A percentile compares a stretch with the other conserved stretches of the same genome.
Conservation (phyloP, 805 yeast genomes). For the Lachancea nothofagi region DNA sequence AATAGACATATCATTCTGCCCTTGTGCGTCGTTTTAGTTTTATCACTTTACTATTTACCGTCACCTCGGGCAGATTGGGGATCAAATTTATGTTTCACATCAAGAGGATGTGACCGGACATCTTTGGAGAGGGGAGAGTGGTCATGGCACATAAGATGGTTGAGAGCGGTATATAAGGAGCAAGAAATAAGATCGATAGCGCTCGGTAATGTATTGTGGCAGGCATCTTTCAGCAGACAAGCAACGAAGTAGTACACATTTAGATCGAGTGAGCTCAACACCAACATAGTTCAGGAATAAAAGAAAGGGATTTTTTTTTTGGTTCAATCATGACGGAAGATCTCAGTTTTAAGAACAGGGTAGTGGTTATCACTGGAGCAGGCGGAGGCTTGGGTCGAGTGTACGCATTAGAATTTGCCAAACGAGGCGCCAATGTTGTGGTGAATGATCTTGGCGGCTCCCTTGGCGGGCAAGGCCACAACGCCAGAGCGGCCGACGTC, state of each 20-base stretch:
- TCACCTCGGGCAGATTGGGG: neutral
- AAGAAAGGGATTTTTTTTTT: too few relatives aligned
- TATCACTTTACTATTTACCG: neutral
- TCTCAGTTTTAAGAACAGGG: constrained; percentile 61
- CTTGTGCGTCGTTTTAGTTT: neutral
- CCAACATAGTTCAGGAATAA: neutral
- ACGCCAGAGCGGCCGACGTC: constrained; percentile 72
- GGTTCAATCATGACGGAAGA: constrained; percentile 8
- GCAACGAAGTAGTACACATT: too few relatives aligned
- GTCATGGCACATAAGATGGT: constrained; percentile 1
- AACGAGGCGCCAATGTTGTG: constrained; percentile 90
- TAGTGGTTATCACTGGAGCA: constrained; percentile 92
- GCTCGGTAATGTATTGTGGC: neutral
- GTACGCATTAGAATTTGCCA: constrained; percentile 82
- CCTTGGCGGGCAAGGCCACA: constrained; percentile 64
- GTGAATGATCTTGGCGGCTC: constrained; percentile 93
- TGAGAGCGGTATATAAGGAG: constrained; percentile 4
- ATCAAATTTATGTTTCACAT: neutral
- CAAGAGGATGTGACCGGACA: constrained; percentile 1
- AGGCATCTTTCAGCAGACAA: too few relatives aligned
- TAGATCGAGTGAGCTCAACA: too few relatives aligned
- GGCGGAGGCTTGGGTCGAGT: constrained; percentile 95
- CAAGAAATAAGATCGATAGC: too few relatives aligned
- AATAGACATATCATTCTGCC: neutral
- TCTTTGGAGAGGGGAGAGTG: neutral